Base-by-base conservation (phyloP, 2,329 filamentous ascomycete species). In the Acrocalymma vagum region DNA sequence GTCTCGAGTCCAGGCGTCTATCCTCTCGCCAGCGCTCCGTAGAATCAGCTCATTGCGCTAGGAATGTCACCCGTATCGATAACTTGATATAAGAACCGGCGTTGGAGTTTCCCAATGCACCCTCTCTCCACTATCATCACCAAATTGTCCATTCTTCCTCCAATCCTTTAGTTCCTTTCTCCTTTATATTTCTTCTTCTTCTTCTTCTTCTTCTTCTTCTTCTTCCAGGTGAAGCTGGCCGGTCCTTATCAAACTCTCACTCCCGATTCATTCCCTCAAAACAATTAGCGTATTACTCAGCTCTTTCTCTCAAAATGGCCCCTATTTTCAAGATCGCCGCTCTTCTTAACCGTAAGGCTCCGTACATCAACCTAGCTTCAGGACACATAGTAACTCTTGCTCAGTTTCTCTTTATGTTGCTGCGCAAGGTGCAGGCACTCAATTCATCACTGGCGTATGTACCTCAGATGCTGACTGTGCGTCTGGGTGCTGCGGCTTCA, bases 401-500 rank as follows among this genome's bases (percentile, higher is more conserved):
- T 2, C 14, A 64, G 61, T 63, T 17, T 57, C 55, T 33, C 46
- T 65, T 32, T 51, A 45, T 24, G 57, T 48, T 21, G 53, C 60
- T 28, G 15, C 25, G 24, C n/a, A 24, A 11, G 37, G 25, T 15
- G 28, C 46, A 11, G 67, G 60, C 21, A 65, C 50, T 3, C 70
- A 72, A 38, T 72, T 72, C 57, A 71, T 72, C 52, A 72, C 69
- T 11, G 70, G 69, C 2, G 37, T 59, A 6, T 72, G 70, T 31
- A 48, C 53, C 3, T 62, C 63, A 4, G 68, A 71, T 36, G 67
- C 68, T 5, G 68, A 72, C 42, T 72, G 70, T 31, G 66, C 65
- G 3, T 62, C 63, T 14, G 61, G 56, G 10, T 72, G 69, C 51
- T 72, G 69, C 47, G 68, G 63, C 6, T 65, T 65, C 51, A 62